A percentile compares a stretch with the other conserved stretches of the same genome.
These are phyloP conservation scores for Solanum tacnaense DNA, from an alignment of 257 asterid genomes.

Conservation along the genomic window DNA sequence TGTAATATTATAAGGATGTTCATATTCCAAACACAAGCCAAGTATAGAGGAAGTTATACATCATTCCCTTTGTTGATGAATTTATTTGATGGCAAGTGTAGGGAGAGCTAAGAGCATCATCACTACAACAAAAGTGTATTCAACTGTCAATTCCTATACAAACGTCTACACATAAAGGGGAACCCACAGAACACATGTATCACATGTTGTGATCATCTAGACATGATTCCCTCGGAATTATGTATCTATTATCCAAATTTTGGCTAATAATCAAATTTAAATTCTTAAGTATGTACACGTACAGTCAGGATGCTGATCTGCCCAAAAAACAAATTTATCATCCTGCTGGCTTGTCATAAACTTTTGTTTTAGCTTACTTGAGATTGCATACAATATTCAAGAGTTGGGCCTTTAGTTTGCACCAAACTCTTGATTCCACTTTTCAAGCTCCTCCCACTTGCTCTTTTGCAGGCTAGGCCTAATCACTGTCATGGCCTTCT, in stretches of 20 bases:
- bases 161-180: neutral
- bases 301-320: neutral
- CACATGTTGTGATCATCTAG: neutral
- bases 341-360: neutral
- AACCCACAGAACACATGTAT: neutral
- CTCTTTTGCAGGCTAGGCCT: constrained; percentile 84
- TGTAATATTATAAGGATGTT: neutral
- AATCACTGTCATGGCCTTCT: constrained; percentile 69
- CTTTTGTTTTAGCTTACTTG: neutral
- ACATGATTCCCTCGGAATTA: neutral
- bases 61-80: neutral
- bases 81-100: neutral
- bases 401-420: constrained; percentile 31
- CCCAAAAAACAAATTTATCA: neutral
- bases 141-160: neutral
- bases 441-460: constrained; percentile 90
- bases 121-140: neutral
- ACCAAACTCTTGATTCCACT: constrained; percentile 85
- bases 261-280: neutral
- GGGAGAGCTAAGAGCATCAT: neutral
- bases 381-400: neutral
- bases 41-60: neutral
- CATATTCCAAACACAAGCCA: neutral
- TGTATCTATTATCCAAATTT: neutral
- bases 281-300: neutral